These are phyloP conservation scores for Diutina rugosa DNA, from an alignment of 1,139 yeast genomes.

Conservation along the genomic window DNA sequence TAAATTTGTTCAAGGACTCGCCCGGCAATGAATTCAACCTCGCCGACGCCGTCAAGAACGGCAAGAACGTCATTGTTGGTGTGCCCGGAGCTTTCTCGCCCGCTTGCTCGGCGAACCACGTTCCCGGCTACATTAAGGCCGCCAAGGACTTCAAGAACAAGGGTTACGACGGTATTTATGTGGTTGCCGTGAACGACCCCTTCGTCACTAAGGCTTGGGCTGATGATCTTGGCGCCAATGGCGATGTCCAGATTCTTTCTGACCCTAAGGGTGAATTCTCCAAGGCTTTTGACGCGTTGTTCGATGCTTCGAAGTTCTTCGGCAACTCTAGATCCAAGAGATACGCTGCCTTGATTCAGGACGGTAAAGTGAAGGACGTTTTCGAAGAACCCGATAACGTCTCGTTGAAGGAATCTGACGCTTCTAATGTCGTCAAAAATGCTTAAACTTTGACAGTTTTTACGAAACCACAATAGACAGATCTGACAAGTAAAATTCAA, in stretches of 20 bases:
- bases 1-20: slow-evolving; percentile 44
- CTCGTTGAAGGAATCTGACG: slow-evolving; percentile 42
- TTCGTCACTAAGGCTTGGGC: slow-evolving; percentile 80
- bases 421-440: slow-evolving; percentile 22
- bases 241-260: slow-evolving; percentile 46
- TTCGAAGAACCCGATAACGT: slow-evolving; percentile 77
- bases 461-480: not conserved
- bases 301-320: slow-evolving; percentile 61
- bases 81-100: slow-evolving; percentile 92
- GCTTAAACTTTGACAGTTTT: slow-evolving; percentile 8
- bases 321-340: slow-evolving; percentile 69
- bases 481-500: not conserved
- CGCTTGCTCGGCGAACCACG: slow-evolving; percentile 66
- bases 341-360: slow-evolving; percentile 61
- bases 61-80: slow-evolving; percentile 57
- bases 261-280: slow-evolving; percentile 69
- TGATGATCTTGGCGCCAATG: slow-evolving; percentile 25
- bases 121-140: slow-evolving; percentile 61
- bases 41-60: slow-evolving; percentile 37
- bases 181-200: slow-evolving; percentile 76
- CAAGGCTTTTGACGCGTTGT: slow-evolving; percentile 43
- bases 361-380: slow-evolving; percentile 53
- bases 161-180: slow-evolving; percentile 48
- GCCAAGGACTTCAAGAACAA: slow-evolving; percentile 42
- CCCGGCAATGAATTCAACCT: slow-evolving; percentile 58